Evolutionary conservation across 805 yeast species (phyloP), one percentile per base, ranked within the genome.

Genomic region (Jamesozyma jinghongensis): DNA sequence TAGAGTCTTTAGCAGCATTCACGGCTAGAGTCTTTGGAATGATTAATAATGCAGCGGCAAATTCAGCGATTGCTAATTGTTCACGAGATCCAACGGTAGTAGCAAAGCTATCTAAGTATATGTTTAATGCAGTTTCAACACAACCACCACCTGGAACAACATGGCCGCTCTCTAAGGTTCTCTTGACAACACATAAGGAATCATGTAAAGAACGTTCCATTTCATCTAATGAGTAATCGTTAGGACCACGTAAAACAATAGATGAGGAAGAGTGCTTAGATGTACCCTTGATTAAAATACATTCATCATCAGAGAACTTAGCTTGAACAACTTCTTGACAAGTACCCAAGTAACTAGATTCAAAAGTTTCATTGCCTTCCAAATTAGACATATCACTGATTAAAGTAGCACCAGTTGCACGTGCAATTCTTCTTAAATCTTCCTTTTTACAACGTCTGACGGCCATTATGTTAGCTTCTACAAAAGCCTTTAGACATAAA

Each of bases 131-230:
- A 38, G 95, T 74, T 67, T 92, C 99, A 28, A 92, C 98, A n/a
- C 95, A 94, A 46, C 99, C 99, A 50, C 99, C 99, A 46, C 99
- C 99, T 33, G 98, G 97, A 5, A 92, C 98, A 43, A 94, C 88
- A 50, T 75, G 67, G 17, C 97, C 97, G 56, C 90, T 79, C 65
- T 92, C 98, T 51, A 94, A 73, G 11, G 97, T 87, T 61, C 98
- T 79, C 69, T 92, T 92, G 29, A 92, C 95, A 29, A 92, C 98
- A 34, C 86, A 79, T 49, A 92, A 71, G 2, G 97, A 85, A 62
- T 92, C 99, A 57, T 86, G 97, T 46, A 94, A 65, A 0, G 97
- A 87, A 65, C 99, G 78, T 68, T 92, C 96, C 97, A 94, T 90
- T 69, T 92, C 99, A 66, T 92, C 99, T 51, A 92, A 73, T 32